Percentiles rank a stretch among this genome's conserved stretches.
Conservation (phyloP, 441 rosid species). For the Bocquillonia castaneifolia region DNA sequence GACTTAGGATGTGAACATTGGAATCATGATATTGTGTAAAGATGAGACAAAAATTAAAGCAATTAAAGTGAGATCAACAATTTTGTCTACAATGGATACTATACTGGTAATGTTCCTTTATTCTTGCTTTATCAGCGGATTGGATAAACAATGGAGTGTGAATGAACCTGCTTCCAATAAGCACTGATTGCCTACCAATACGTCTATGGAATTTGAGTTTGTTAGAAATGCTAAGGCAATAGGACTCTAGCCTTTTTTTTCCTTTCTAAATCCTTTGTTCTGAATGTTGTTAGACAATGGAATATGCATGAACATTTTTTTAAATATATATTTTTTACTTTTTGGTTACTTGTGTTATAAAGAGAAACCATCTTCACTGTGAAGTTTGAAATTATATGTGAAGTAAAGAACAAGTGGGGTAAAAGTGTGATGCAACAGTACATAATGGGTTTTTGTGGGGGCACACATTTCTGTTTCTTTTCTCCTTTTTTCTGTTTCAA, state of each 20-base stretch:
- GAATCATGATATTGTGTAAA: slow-evolving; percentile 24
- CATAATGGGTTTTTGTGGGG: slow-evolving; percentile 59
- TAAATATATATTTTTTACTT: neutral
- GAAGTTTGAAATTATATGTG: slow-evolving; percentile 27
- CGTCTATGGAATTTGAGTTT: slow-evolving; percentile 4
- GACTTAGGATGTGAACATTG: slow-evolving; percentile 36
- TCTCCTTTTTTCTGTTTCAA: slow-evolving; percentile 42
- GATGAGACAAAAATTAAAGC: slow-evolving; percentile 22
- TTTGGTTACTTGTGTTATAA: slow-evolving; percentile 6
- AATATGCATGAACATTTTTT: neutral
- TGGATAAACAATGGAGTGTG: slow-evolving; percentile 21
- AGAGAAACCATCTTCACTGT: slow-evolving; percentile 23
- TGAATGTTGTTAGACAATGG: slow-evolving; percentile 3
- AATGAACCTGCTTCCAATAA: slow-evolving; percentile 29
- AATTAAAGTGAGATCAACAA: slow-evolving; percentile 22
- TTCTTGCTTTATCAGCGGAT: slow-evolving; percentile 19
- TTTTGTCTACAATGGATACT: slow-evolving; percentile 15
- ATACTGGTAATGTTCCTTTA: slow-evolving; percentile 13
- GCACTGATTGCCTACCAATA: slow-evolving; percentile 14
- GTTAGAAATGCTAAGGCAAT: slow-evolving; percentile 14
- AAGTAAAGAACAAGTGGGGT: slow-evolving; percentile 24
- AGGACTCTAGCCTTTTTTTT: neutral
- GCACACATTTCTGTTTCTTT: slow-evolving; percentile 44
- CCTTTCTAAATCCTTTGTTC: neutral
- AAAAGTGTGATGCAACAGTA: slow-evolving; percentile 44